Evolutionary conservation across 2,329 filamentous ascomycete species (phyloP), one percentile per base, ranked within the genome.

Genomic region (Macrophomina tecta): DNA sequence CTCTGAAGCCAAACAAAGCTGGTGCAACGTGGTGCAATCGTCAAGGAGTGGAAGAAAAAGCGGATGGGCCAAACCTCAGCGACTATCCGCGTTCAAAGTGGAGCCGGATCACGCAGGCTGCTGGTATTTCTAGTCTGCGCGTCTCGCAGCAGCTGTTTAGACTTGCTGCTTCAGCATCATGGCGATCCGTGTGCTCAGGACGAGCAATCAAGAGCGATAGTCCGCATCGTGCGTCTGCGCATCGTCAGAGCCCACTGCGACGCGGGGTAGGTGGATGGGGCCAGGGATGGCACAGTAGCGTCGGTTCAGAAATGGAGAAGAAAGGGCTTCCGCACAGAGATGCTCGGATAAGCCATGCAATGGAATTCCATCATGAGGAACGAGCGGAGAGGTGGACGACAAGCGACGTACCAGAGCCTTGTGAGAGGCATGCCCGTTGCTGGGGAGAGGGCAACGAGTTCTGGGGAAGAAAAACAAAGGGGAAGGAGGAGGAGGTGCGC

Each of bases 261-360:
- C 38, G 16, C 6, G 23, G 23, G 23, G 23, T 23, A 23, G 7
- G 6, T 46, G 23, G 36, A 23, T 18, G n/a, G 5, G 28, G 45
- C 6, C 42, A 62, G 28, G 14, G 40, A 23, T 28, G n/a, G 14
- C 11, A 49, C 14, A n/a, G 28, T 34, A 30, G 16, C 28, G 18
- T 61, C n/a, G 38, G 28, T 23, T 49, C 58, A 62, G 58, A 49
- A 23, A 23, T 14, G 46, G 12, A 23, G 23, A 49, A 36, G 32
- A 49, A 14, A 49, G 49, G 58, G 32, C 45, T 62, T 62, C 58
- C 58, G 58, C 58, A 62, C 58, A 62, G 42, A 38, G 58, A 62
- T 16, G 32, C 42, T 62, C 58, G 58, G 58, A 38, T 62, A 62
- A 62, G 58, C 58, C 58, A 62, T 62, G 58, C 58, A 62, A 49